These are phyloP conservation scores for Chlorella sp. DNA, from an alignment of 139 green algal species.

Conservation along the genomic window DNA sequence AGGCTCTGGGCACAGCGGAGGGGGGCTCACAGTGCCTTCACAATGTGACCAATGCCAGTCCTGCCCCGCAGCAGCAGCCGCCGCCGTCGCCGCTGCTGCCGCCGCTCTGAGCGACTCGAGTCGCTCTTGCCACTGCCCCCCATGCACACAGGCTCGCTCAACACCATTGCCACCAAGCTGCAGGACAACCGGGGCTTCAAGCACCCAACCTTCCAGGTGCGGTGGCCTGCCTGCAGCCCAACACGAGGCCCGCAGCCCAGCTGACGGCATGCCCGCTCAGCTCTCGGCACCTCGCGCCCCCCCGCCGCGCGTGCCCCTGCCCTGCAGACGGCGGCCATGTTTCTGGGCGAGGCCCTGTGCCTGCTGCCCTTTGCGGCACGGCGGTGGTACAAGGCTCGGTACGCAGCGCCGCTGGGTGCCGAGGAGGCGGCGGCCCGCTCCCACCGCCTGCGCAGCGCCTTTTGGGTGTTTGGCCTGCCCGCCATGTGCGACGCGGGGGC, in stretches of 20 bases:
- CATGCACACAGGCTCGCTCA: constrained; percentile 65
- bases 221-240: neutral
- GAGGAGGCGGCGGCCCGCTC: constrained; percentile 5
- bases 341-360: constrained; percentile 80
- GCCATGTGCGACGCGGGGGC: constrained; percentile 79
- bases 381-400: constrained; percentile 38
- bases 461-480: constrained; percentile 68
- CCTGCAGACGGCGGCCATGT: constrained; percentile 81
- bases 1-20: no score
- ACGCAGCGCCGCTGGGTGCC: neutral
- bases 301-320: neutral
- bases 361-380: constrained; percentile 73
- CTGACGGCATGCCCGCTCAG: neutral
- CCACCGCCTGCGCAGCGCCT: constrained; percentile 18
- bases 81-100: neutral
- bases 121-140: neutral
- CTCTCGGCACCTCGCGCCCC: neutral
- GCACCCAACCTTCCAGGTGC: constrained; percentile 73
- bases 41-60: no score
- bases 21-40: no score
- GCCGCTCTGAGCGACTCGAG: neutral
- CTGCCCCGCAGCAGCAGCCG: neutral
- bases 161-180: constrained; percentile 87
- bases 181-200: constrained; percentile 82
- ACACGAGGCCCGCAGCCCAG: no score